These are phyloP conservation scores for Hirsutella minnesotensis DNA, from an alignment of 2,329 filamentous ascomycete species.

Conservation along the genomic window DNA sequence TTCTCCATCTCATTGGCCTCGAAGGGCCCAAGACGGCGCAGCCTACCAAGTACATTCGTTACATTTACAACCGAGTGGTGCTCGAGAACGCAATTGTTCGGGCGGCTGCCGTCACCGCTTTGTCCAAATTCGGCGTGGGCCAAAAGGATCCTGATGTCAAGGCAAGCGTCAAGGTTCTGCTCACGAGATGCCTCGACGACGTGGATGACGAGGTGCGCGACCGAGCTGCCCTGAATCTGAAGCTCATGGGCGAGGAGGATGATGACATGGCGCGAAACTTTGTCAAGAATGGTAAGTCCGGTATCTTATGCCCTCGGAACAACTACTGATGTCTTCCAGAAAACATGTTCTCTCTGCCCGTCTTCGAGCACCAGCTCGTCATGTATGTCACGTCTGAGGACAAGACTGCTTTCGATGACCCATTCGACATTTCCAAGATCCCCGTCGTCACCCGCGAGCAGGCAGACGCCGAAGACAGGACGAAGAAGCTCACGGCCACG, in stretches of 20 bases:
- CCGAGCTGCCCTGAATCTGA: conserved; percentile 82
- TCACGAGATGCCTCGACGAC: conserved; percentile 89
- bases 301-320: neutral
- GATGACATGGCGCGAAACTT: conserved; percentile 78
- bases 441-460: conserved; percentile 93
- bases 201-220: conserved; percentile 96
- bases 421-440: conserved; percentile 85
- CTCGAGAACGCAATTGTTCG: conserved; percentile 93
- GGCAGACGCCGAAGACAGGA: conserved; percentile 88
- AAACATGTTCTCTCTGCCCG: conserved; percentile 87
- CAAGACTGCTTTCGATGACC: conserved; percentile 67
- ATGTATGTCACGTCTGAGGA: conserved; percentile 94
- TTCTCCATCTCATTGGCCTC: conserved; percentile 83
- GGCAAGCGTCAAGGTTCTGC: conserved; percentile 82
- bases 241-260: conserved; percentile 86
- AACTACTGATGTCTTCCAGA: conserved; percentile 39
- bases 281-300: conserved; percentile 72
- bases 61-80: conserved; percentile 98
- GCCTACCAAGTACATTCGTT: conserved; percentile 96
- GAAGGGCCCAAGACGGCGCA: conserved; percentile 93
- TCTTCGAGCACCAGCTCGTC: conserved; percentile 93
- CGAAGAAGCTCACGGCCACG: conserved; percentile 90
- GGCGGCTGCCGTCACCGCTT: conserved; percentile 85
- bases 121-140: conserved; percentile 94
- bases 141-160: conserved; percentile 96